phyloP scores from a whole-genome alignment of 345 rosid genomes.

The Cardamine occulta region DNA sequence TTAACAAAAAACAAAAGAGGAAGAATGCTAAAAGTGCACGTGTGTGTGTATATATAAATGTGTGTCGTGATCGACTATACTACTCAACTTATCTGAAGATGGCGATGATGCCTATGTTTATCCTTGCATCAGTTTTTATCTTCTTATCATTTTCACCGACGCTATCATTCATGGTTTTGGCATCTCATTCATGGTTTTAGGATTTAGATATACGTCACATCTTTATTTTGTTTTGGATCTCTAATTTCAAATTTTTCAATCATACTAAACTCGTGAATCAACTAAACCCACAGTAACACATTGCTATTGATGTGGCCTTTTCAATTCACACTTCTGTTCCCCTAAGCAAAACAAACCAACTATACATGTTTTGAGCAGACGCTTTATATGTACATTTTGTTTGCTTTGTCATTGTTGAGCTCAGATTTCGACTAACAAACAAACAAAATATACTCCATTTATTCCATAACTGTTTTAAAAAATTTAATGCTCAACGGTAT shows the following conservation, averaged over 20 bases:
- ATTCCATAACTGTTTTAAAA: neutral
- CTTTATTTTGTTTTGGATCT: neutral
- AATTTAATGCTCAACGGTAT: neutral
- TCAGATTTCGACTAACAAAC: neutral
- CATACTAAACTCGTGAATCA: neutral
- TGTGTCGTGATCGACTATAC: conserved; percentile 33
- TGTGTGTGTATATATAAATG: neutral
- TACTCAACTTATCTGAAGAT: conserved; percentile 28
- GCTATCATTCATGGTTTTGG: neutral
- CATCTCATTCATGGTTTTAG: neutral
- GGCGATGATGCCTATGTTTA: conserved; percentile 10
- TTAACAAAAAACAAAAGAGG: neutral
- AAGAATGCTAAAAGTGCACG: neutral
- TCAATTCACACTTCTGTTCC: neutral
- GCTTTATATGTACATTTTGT: too few relatives aligned
- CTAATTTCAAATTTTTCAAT: neutral
- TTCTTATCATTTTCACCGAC: conserved; percentile 4
- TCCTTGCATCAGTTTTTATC: neutral
- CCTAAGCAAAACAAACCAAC: neutral
- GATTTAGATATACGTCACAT: neutral
- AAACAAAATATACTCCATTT: neutral
- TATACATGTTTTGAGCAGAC: neutral
- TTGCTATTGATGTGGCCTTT: neutral
- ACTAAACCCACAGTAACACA: neutral
- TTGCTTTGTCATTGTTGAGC: conserved; percentile 18